A percentile compares a stretch with the other conserved stretches of the same genome.
These are phyloP conservation scores for Fraxinus greggii DNA, from an alignment of 305 asterid species.

Conservation along the genomic window DNA sequence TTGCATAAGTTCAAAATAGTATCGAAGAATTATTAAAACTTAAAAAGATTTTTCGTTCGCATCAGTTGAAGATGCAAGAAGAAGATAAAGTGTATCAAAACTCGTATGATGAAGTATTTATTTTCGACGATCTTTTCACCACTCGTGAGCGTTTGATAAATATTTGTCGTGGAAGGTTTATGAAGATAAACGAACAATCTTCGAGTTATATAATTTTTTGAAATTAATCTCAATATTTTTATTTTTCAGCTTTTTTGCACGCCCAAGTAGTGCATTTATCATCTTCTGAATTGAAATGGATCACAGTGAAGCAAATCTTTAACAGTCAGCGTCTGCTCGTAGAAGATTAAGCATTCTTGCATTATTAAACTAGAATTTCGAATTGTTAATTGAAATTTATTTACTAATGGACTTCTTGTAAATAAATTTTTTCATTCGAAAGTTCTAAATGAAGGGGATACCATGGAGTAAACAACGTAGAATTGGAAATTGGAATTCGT, in stretches of 20 bases:
- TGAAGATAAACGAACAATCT: background rate
- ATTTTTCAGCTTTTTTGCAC: constrained; percentile 26
- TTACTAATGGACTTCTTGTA: background rate
- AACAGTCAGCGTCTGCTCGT: constrained; percentile 30
- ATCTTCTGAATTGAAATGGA: constrained; percentile 58
- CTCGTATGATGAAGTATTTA: too few species aligned
- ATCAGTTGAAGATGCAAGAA: too few species aligned
- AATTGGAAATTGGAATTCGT: background rate
- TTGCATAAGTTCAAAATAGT: too few species aligned
- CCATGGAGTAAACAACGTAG: background rate
- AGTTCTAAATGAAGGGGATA: too few species aligned
- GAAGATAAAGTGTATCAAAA: too few species aligned
- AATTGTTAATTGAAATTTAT: background rate
- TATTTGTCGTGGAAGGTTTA: too few species aligned
- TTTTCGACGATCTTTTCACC: too few species aligned
- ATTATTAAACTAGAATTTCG: background rate
- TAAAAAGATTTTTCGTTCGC: too few species aligned
- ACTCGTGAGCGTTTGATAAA: too few species aligned
- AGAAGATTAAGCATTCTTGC: background rate
- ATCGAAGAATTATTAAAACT: too few species aligned
- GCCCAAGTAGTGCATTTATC: constrained; percentile 42
- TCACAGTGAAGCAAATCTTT: constrained; percentile 56
- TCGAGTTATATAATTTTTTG: background rate
- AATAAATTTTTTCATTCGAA: too few species aligned
- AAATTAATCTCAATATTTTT: background rate